Base-by-base conservation (phyloP, 2,329 filamentous ascomycete species). In the Colletotrichum sublineola region DNA sequence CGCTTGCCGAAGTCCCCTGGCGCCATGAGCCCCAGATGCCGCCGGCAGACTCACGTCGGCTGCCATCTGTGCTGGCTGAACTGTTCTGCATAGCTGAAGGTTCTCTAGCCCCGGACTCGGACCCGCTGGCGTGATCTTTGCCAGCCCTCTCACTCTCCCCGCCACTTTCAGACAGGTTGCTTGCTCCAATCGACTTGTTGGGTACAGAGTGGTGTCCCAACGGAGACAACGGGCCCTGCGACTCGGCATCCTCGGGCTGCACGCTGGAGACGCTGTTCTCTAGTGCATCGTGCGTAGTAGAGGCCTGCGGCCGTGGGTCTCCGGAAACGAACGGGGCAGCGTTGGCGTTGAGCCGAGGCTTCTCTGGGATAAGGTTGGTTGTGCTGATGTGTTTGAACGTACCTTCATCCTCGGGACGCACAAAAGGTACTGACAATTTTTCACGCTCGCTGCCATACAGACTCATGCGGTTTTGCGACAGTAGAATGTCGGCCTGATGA, bases 391-490 rank as follows among this genome's bases (percentile, higher is more conserved):
- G 89, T 77, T 93, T 96, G 84, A 97, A 98, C 0, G 90, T 83
- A 4, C 85, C 86, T 68, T 97, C 94, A 77, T 97, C 92, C 81
- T 98, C 96, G 0, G 96, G 96, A 38, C 96, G 91, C 52, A 97
- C 95, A 75, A 99, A 93, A 2, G 96, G 96, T 44, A 99, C 92
- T 20, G 94, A 95, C 15, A 98, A 86, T 78, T 96, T 96, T 80
- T 93, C 94, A 57, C 93, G 89, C 71, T 97, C 94, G 78, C 94
- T 93, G 76, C 97, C 94, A 76, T 95, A 95, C 38, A 98, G 86
- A 0, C 93, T 93, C 85, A 99, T 90, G 75, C 93, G 92, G 78
- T 97, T 97, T 75, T 95, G 94, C 0, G 96, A 98, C 77, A 99
- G 94, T 31, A 98, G 84, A 14, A 99, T 88, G 80, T 98, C 96